Conservation (phyloP, 2,329 filamentous ascomycete genomes). For the Drechslerella stenobrocha region DNA sequence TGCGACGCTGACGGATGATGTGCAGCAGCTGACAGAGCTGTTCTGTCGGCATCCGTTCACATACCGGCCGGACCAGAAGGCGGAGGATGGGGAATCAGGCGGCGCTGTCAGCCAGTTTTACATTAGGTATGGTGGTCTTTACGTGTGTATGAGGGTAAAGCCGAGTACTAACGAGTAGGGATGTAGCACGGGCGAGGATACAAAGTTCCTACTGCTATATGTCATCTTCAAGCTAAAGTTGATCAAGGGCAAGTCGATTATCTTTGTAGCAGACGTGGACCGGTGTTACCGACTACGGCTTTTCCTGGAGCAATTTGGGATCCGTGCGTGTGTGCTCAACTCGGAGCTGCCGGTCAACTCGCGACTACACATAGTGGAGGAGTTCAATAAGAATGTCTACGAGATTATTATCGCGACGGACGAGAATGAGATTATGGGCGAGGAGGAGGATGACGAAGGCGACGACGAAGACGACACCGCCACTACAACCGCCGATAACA, state of each 20-base stretch:
- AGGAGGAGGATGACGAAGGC: slow-evolving; percentile 58
- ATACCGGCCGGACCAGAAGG: slow-evolving; percentile 66
- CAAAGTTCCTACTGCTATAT: slow-evolving; percentile 91
- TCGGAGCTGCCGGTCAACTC: slow-evolving; percentile 92
- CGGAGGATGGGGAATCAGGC: slow-evolving; percentile 71
- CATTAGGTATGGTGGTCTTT: slow-evolving; percentile 73
- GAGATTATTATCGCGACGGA: slow-evolving; percentile 97
- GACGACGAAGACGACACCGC: slow-evolving; percentile 17
- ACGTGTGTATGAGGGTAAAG: no score
- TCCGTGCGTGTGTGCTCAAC: slow-evolving; percentile 89
- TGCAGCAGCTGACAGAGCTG: slow-evolving; percentile 79
- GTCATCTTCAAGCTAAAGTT: slow-evolving; percentile 94
- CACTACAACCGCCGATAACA: slow-evolving; percentile 49
- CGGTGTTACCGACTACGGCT: slow-evolving; percentile 88
- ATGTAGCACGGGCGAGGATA: slow-evolving; percentile 83
- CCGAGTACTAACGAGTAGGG: no score
- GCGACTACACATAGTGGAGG: slow-evolving; percentile 88
- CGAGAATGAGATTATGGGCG: slow-evolving; percentile 79
- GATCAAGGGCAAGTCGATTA: slow-evolving; percentile 86
- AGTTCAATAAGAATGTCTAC: slow-evolving; percentile 96
- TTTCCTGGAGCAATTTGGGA: slow-evolving; percentile 95
- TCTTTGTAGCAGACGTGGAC: slow-evolving; percentile 85
- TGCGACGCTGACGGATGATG: slow-evolving; percentile 84
- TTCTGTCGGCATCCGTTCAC: slow-evolving; percentile 81
- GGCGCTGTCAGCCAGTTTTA: slow-evolving; percentile 82